Conservation (phyloP, 192 early-diverging fungal species). For the Dimargaris xerosporica region DNA sequence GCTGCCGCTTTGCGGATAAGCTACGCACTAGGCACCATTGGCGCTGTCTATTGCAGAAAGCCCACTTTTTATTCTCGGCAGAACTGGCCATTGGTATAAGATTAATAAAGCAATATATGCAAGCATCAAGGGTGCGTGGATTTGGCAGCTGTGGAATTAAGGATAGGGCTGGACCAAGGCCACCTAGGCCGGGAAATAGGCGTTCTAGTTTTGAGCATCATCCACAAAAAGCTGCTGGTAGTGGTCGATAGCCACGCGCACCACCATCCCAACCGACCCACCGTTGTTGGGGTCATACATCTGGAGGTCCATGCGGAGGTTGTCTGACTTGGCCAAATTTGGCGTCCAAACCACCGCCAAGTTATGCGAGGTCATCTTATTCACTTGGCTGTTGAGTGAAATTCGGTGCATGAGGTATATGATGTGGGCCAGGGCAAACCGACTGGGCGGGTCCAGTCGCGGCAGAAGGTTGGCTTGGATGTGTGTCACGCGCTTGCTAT, state of each 20-base stretch:
- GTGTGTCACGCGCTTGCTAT: constrained; percentile 17
- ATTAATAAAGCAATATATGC: too few relatives aligned
- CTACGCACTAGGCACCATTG: too few relatives aligned
- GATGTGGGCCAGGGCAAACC: constrained; percentile 10
- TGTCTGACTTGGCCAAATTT: constrained; percentile 52
- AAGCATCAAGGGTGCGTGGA: too few relatives aligned
- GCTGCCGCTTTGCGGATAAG: too few relatives aligned
- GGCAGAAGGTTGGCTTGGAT: constrained; percentile 19
- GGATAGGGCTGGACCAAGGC: too few relatives aligned
- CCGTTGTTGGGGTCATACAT: constrained; percentile 17
- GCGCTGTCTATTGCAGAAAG: too few relatives aligned
- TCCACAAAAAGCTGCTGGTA: not conserved
- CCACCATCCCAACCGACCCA: not conserved
- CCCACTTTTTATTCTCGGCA: too few relatives aligned
- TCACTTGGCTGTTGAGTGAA: constrained; percentile 18
- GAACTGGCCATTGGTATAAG: too few relatives aligned
- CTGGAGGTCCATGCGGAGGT: constrained; percentile 28
- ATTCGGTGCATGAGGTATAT: constrained; percentile 28
- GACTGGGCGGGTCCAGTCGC: not conserved
- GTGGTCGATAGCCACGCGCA: constrained; percentile 6
- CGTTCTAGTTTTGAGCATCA: too few relatives aligned
- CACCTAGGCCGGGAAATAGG: too few relatives aligned
- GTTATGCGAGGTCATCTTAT: constrained; percentile 74
- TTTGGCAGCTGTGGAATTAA: too few relatives aligned
- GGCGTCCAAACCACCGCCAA: constrained; percentile 58